These are phyloP conservation scores for Neurospora sp. DNA, from an alignment of 2,329 filamentous ascomycete genomes.

Conservation along the genomic window DNA sequence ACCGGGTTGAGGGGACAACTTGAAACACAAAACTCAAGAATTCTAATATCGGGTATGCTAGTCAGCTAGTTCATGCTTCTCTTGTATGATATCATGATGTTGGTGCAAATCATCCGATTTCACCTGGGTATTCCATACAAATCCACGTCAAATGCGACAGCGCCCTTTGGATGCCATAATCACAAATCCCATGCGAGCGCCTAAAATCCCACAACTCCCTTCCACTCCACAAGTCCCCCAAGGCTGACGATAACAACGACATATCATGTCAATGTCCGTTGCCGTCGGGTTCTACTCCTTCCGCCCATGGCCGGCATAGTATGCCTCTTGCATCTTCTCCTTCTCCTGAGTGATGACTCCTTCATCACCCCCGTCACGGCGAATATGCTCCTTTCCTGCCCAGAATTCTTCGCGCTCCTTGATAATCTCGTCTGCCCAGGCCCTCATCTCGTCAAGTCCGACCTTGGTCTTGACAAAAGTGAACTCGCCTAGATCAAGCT, in stretches of 20 bases:
- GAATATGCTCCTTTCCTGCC: constrained; percentile 39
- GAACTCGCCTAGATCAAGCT: constrained; percentile 77
- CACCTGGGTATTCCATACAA: background rate
- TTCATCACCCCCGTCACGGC: constrained; percentile 33
- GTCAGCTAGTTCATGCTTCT: background rate
- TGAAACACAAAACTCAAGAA: background rate
- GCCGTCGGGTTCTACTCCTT: constrained; percentile 8
- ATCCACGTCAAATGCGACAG: background rate
- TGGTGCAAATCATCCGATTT: background rate
- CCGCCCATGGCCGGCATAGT: constrained; percentile 27
- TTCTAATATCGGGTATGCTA: background rate
- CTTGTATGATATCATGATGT: background rate
- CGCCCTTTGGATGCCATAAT: background rate
- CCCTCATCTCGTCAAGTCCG: constrained; percentile 64
- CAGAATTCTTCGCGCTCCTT: constrained; percentile 67
- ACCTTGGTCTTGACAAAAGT: constrained; percentile 66
- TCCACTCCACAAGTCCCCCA: background rate
- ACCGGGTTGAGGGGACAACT: background rate
- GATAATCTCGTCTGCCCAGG: constrained; percentile 69
- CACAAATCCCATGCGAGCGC: background rate
- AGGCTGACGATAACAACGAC: background rate
- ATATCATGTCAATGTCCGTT: background rate
- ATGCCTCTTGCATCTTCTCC: constrained; percentile 35
- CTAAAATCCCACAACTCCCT: background rate
- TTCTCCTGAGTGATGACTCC: constrained; percentile 29